Evolutionary conservation across 2,329 filamentous ascomycete species (phyloP).

Genomic region (Lecanicillium sp.): DNA sequence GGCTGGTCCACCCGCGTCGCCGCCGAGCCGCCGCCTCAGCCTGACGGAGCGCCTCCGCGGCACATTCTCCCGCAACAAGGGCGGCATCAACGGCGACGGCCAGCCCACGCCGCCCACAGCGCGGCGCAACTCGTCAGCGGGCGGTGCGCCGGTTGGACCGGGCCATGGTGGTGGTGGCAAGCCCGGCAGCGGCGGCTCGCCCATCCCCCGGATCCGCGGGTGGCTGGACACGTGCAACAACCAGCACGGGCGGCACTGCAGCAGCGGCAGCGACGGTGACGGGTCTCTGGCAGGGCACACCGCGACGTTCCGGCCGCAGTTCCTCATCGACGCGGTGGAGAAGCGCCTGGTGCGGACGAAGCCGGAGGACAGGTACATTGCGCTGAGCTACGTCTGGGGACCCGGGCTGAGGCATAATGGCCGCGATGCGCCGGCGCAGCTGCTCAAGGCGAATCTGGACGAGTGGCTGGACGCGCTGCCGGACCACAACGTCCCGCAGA

Average conservation of each 20-base stretch:
- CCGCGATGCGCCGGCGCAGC: conserved; percentile 24
- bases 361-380: conserved; percentile 35
- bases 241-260: conserved; percentile 37
- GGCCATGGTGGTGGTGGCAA: conserved; percentile 16
- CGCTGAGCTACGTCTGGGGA: conserved; percentile 43
- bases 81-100: conserved; percentile 22
- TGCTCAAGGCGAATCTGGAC: conserved; percentile 32
- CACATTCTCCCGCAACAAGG: conserved; percentile 28
- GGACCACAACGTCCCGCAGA: conserved; percentile 34
- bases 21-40: conserved; percentile 33
- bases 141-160: no score
- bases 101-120: conserved; percentile 24
- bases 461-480: conserved; percentile 30
- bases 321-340: conserved; percentile 37
- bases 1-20: conserved; percentile 11
- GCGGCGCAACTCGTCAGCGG: conserved; percentile 1
- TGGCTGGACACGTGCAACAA: conserved; percentile 39
- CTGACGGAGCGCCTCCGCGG: conserved; percentile 34
- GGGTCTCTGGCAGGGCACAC: no score
- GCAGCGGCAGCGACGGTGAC: background rate
- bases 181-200: conserved; percentile 25
- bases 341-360: conserved; percentile 32
- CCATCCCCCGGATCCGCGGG: conserved; percentile 33
- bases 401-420: conserved; percentile 22
- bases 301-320: conserved; percentile 34